Conservation (phyloP, 2,329 filamentous ascomycete genomes). For the Fusarium paranaense region DNA sequence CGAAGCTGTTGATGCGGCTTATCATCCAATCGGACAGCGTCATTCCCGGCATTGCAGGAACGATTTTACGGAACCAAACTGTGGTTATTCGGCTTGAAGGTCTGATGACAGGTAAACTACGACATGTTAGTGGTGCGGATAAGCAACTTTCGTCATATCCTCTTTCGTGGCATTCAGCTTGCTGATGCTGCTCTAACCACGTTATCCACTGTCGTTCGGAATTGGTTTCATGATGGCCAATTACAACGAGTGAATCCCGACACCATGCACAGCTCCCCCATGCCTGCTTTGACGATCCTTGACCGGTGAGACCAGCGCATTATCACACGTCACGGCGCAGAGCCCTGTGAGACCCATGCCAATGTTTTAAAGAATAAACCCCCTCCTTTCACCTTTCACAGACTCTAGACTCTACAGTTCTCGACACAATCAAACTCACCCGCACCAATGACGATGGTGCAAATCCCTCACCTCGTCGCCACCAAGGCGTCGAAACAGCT, state of each 20-base stretch:
- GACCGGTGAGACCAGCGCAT: background rate
- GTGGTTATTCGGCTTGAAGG: background rate
- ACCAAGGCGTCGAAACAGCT: slow-evolving; percentile 38
- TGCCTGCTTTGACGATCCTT: background rate
- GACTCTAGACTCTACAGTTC: background rate
- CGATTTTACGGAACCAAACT: background rate
- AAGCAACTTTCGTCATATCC: background rate
- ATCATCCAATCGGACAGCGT: background rate
- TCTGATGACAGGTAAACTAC: background rate
- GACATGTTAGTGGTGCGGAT: background rate
- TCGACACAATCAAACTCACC: background rate
- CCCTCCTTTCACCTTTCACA: background rate
- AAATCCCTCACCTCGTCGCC: slow-evolving; percentile 7
- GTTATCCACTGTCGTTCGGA: background rate
- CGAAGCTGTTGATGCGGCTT: background rate
- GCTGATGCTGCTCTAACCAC: background rate
- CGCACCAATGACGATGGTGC: background rate
- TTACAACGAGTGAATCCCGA: background rate
- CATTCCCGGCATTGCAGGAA: background rate
- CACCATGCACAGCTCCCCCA: background rate
- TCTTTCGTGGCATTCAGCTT: background rate
- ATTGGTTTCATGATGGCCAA: background rate
- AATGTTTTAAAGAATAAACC: background rate
- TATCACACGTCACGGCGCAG: background rate
- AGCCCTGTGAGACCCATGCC: background rate